Percentiles rank a stretch among this genome's conserved stretches.
These are phyloP conservation scores for Diaporthe eres DNA, from an alignment of 2,329 filamentous ascomycete species.

Conservation along the genomic window DNA sequence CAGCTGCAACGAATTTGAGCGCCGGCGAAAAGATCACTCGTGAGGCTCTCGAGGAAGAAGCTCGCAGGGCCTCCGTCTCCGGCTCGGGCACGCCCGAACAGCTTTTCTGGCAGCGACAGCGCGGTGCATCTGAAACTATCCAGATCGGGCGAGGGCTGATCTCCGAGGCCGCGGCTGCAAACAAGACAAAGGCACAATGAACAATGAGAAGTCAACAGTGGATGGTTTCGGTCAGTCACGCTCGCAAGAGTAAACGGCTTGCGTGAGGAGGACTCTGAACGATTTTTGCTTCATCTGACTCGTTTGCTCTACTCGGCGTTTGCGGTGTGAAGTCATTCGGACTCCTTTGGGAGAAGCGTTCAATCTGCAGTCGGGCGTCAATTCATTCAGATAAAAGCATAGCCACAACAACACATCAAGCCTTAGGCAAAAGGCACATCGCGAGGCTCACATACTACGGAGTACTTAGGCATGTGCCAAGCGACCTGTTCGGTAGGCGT, in stretches of 20 bases:
- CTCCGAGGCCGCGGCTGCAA: conserved; percentile 52
- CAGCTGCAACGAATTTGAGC: conserved; percentile 61
- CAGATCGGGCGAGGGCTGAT: conserved; percentile 69
- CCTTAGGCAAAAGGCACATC: background rate
- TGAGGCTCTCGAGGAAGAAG: conserved; percentile 75
- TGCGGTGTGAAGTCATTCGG: background rate
- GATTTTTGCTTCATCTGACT: background rate
- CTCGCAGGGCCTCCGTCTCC: conserved; percentile 63
- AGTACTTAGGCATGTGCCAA: background rate
- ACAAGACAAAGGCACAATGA: conserved; percentile 41
- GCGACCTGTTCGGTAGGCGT: background rate
- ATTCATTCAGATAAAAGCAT: background rate
- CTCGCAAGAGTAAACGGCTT: background rate
- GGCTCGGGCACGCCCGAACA: conserved; percentile 67
- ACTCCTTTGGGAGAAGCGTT: background rate
- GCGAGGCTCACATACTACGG: conserved; percentile 9
- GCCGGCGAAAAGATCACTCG: conserved; percentile 75
- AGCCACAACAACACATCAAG: background rate
- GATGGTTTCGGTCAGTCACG: background rate
- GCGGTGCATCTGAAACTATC: conserved; percentile 70
- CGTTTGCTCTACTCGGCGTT: background rate
- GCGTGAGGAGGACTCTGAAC: background rate
- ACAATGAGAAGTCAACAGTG: background rate
- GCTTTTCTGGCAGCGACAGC: conserved; percentile 74
- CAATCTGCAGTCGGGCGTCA: background rate